Percentiles rank a stretch among this genome's conserved stretches.
These are phyloP conservation scores for Ascosphaera aggregata DNA, from an alignment of 2,329 filamentous ascomycete species.

Conservation along the genomic window DNA sequence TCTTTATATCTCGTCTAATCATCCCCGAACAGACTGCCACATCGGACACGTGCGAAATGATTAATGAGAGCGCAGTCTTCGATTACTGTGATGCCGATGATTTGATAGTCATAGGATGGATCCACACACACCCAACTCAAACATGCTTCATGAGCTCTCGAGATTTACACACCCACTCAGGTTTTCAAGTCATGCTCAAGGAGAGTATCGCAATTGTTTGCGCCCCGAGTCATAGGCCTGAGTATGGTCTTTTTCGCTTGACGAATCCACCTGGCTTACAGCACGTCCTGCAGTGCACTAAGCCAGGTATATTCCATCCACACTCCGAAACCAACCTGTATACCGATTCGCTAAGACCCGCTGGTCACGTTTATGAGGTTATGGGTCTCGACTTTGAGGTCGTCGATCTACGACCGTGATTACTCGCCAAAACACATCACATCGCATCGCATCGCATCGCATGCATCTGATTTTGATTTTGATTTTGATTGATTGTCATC, in stretches of 20 bases:
- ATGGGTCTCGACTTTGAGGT: slow-evolving; percentile 42
- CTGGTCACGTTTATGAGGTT: slow-evolving; percentile 46
- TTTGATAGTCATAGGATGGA: slow-evolving; percentile 79
- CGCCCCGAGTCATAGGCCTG: slow-evolving; percentile 50
- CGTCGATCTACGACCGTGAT: slow-evolving; percentile 31
- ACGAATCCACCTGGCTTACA: slow-evolving; percentile 82
- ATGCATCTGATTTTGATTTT: too few relatives aligned
- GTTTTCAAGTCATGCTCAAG: slow-evolving; percentile 88
- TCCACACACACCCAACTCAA: slow-evolving; percentile 90
- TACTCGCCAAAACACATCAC: too few relatives aligned
- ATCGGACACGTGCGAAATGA: slow-evolving; percentile 82
- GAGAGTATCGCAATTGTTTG: slow-evolving; percentile 96
- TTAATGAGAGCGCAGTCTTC: slow-evolving; percentile 64
- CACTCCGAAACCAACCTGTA: slow-evolving; percentile 51
- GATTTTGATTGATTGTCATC: too few relatives aligned
- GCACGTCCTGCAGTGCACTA: slow-evolving; percentile 56
- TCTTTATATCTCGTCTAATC: slow-evolving; percentile 73
- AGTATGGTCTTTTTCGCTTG: slow-evolving; percentile 77
- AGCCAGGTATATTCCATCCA: slow-evolving; percentile 66
- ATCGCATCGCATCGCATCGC: too few relatives aligned
- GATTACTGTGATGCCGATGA: slow-evolving; percentile 75
- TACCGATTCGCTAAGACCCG: slow-evolving; percentile 43
- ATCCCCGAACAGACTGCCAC: slow-evolving; percentile 83
- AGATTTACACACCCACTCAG: slow-evolving; percentile 80
- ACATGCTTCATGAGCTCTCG: slow-evolving; percentile 95